Evolutionary conservation across 2,329 filamentous ascomycete species (phyloP).

Genomic region (Diaporthe destruens): DNA sequence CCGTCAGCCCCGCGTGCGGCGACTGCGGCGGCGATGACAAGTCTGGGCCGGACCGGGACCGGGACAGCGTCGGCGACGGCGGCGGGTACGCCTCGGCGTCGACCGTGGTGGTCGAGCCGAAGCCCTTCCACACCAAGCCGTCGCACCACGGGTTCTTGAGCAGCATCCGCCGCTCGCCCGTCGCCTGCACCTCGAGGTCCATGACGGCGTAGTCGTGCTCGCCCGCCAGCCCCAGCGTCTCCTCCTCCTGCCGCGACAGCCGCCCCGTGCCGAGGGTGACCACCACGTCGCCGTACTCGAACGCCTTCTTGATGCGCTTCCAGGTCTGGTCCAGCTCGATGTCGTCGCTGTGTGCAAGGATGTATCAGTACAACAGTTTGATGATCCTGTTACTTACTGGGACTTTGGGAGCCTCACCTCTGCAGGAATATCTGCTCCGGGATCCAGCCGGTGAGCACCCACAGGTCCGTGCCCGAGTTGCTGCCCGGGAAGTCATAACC

Average conservation of each 20-base stretch:
- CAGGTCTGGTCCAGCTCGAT: constrained; percentile 82
- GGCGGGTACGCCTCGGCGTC: constrained; percentile 44
- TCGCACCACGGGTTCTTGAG: constrained; percentile 98
- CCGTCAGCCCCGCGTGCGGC: constrained; percentile 60
- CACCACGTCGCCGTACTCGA: constrained; percentile 83
- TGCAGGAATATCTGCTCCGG: constrained; percentile 95
- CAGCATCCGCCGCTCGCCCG: constrained; percentile 75
- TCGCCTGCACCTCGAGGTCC: constrained; percentile 73
- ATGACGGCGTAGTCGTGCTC: constrained; percentile 96
- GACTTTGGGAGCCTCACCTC: constrained; percentile 57
- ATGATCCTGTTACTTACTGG: too few relatives aligned
- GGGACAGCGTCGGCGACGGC: constrained; percentile 39
- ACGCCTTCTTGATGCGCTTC: constrained; percentile 80
- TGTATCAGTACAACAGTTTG: neutral
- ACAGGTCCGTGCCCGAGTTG: constrained; percentile 95
- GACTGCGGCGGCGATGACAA: constrained; percentile 44
- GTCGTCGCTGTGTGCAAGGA: constrained; percentile 73
- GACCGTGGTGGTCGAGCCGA: constrained; percentile 52
- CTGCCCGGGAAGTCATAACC: constrained; percentile 98
- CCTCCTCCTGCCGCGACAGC: constrained; percentile 81
- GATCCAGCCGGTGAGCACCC: constrained; percentile 95
- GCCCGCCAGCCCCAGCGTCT: constrained; percentile 83
- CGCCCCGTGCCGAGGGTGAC: constrained; percentile 92
- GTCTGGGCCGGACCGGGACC: constrained; percentile 42
- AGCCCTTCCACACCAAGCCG: constrained; percentile 78